A percentile compares a stretch with the other conserved stretches of the same genome.
These are phyloP conservation scores for Coniochaeta sp. DNA, from an alignment of 2,329 filamentous ascomycete genomes.

Conservation along the genomic window DNA sequence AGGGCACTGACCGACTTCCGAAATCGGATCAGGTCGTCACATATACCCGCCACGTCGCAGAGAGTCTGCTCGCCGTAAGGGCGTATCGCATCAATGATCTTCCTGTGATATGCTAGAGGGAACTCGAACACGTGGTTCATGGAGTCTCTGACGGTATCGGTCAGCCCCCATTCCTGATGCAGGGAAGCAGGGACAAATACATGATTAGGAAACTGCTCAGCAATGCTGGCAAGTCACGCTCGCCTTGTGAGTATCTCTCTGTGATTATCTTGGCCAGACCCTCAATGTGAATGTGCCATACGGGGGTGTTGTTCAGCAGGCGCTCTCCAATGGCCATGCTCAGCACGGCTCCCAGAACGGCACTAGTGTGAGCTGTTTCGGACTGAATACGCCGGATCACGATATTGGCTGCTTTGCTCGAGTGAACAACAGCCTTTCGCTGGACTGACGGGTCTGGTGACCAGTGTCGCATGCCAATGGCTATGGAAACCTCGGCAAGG, in stretches of 20 bases:
- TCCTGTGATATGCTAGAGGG: conserved; percentile 9
- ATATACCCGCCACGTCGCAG: not conserved
- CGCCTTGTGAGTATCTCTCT: conserved; percentile 6
- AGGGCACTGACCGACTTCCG: not conserved
- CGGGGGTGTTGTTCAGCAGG: conserved; percentile 7
- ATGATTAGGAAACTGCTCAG: conserved; percentile 4
- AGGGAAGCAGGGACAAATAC: conserved; percentile 1
- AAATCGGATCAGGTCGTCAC: not conserved
- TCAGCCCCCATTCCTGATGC: not conserved
- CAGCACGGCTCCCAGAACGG: conserved; percentile 14
- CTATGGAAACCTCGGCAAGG: conserved; percentile 15
- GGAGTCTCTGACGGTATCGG: conserved; percentile 6
- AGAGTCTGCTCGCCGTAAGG: not conserved
- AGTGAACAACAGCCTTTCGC: conserved; percentile 10
- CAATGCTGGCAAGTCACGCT: conserved; percentile 3
- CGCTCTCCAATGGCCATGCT: conserved; percentile 18
- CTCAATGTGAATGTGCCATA: conserved; percentile 15
- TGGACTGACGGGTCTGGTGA: conserved; percentile 13
- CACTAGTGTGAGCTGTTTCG: conserved; percentile 10
- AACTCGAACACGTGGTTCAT: conserved; percentile 9
- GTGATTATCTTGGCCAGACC: conserved; percentile 11
- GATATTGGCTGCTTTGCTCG: conserved; percentile 11
- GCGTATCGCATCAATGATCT: conserved; percentile 4
- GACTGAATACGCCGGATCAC: conserved; percentile 13
- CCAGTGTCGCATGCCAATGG: conserved; percentile 14